phyloP scores from a whole-genome alignment of 768 basidiomycete genomes.

The Gelatoporia subvermispora region DNA sequence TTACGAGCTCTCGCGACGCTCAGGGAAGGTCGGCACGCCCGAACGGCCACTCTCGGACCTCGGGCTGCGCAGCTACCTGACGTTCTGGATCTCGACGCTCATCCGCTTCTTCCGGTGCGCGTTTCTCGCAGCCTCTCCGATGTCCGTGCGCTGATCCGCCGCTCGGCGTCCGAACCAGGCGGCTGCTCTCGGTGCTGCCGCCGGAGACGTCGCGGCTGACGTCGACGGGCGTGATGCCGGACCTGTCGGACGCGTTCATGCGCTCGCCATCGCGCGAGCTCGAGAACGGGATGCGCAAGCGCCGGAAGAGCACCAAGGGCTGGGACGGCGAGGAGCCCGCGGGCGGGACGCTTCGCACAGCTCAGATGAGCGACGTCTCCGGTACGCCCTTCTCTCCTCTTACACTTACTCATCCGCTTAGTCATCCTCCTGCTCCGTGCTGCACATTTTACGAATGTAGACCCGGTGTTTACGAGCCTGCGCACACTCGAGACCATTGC shows the following conservation, averaged over 20 bases:
- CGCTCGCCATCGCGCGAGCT: constrained; percentile 16
- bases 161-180: constrained; percentile 28
- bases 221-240: constrained; percentile 26
- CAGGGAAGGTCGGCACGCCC: constrained; percentile 81
- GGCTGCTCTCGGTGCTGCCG: constrained; percentile 57
- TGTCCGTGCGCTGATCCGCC: not conserved
- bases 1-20: constrained; percentile 84
- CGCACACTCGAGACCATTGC: constrained; percentile 55
- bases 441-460: constrained; percentile 25
- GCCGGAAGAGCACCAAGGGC: constrained; percentile 56
- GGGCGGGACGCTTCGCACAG: constrained; percentile 8
- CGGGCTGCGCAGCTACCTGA: constrained; percentile 84
- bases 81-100: constrained; percentile 81
- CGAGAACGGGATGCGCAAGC: constrained; percentile 26
- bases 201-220: constrained; percentile 45
- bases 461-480: constrained; percentile 46
- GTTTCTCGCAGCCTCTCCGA: constrained; percentile 4
- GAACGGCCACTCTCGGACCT: constrained; percentile 94
- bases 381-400: constrained; percentile 18
- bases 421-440: not conserved
- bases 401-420: not conserved
- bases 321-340: constrained; percentile 62
- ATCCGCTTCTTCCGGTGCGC: constrained; percentile 76
- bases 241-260: constrained; percentile 22
- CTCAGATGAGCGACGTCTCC: constrained; percentile 13